Conservation (phyloP, 306 rosid genomes). For the Vicia villosa region DNA sequence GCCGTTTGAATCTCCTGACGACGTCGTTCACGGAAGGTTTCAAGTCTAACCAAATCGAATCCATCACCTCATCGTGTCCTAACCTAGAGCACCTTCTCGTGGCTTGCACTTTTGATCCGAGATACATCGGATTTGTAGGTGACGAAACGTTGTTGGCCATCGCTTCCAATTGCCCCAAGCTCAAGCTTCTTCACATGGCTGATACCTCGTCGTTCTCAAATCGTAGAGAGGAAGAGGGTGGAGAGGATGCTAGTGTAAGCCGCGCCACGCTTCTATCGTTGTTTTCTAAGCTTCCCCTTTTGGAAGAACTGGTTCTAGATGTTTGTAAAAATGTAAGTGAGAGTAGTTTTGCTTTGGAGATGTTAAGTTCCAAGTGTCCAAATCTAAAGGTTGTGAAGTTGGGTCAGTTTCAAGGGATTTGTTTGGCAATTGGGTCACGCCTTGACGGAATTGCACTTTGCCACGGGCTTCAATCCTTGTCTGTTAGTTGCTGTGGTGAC, state of each 20-base stretch:
- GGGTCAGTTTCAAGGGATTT: slow-evolving; percentile 85
- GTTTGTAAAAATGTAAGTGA: slow-evolving; percentile 78
- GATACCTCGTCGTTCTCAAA: slow-evolving; percentile 65
- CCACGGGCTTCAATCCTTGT: slow-evolving; percentile 68
- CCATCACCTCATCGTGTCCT: slow-evolving; percentile 69
- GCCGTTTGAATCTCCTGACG: slow-evolving; percentile 65
- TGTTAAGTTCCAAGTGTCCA: slow-evolving; percentile 64
- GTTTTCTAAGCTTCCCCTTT: slow-evolving; percentile 66
- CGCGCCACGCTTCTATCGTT: slow-evolving; percentile 54
- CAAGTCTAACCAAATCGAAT: slow-evolving; percentile 59
- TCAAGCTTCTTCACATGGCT: slow-evolving; percentile 66
- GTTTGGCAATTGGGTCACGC: slow-evolving; percentile 66
- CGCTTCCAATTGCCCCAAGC: slow-evolving; percentile 64
- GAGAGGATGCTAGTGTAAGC: slow-evolving; percentile 68
- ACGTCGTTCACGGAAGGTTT: slow-evolving; percentile 71
- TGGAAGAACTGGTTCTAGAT: slow-evolving; percentile 84
- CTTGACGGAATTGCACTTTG: slow-evolving; percentile 89
- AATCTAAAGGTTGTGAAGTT: slow-evolving; percentile 64
- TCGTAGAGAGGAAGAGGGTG: slow-evolving; percentile 63
- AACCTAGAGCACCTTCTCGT: slow-evolving; percentile 65
- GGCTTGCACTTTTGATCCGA: slow-evolving; percentile 80
- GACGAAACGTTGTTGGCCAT: slow-evolving; percentile 65
- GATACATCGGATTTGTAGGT: slow-evolving; percentile 74
- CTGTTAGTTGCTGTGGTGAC: slow-evolving; percentile 65
- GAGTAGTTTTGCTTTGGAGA: slow-evolving; percentile 72